Conservation (phyloP, 2,329 filamentous ascomycete species). For the Colletotrichum tofieldiae region DNA sequence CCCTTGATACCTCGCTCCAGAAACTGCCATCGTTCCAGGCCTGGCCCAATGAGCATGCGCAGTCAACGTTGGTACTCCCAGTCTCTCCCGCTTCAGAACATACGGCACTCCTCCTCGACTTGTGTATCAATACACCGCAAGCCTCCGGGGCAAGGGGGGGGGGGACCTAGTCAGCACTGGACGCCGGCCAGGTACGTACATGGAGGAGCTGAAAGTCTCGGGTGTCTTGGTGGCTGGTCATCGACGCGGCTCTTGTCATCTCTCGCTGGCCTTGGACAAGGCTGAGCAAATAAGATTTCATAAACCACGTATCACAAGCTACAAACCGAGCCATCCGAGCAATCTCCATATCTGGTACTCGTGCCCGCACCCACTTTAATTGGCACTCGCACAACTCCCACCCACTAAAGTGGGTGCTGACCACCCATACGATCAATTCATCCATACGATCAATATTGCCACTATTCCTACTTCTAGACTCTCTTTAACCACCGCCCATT, state of each 20-base stretch:
- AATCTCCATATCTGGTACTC: not conserved
- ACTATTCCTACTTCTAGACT: no score
- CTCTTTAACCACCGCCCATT: no score
- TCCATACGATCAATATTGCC: no score
- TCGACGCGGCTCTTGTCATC: not conserved
- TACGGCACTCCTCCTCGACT: no score
- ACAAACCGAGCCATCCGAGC: constrained; percentile 6
- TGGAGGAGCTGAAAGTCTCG: not conserved
- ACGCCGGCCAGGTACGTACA: not conserved
- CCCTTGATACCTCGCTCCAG: constrained; percentile 4
- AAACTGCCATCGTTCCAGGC: constrained; percentile 20
- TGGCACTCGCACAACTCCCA: no score
- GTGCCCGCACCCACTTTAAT: no score
- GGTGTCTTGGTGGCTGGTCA: constrained; percentile 4
- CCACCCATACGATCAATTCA: no score
- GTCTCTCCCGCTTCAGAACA: no score
- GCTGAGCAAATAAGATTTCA: constrained; percentile 8
- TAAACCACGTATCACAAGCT: constrained; percentile 4
- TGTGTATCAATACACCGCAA: no score
- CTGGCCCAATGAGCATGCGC: constrained; percentile 18
- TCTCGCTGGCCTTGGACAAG: constrained; percentile 12
- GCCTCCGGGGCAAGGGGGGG: no score
- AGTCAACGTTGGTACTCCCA: not conserved
- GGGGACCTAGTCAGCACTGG: not conserved
- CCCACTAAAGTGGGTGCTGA: no score